These are phyloP conservation scores for Russula dissimulans DNA, from an alignment of 768 basidiomycete species.

Conservation along the genomic window DNA sequence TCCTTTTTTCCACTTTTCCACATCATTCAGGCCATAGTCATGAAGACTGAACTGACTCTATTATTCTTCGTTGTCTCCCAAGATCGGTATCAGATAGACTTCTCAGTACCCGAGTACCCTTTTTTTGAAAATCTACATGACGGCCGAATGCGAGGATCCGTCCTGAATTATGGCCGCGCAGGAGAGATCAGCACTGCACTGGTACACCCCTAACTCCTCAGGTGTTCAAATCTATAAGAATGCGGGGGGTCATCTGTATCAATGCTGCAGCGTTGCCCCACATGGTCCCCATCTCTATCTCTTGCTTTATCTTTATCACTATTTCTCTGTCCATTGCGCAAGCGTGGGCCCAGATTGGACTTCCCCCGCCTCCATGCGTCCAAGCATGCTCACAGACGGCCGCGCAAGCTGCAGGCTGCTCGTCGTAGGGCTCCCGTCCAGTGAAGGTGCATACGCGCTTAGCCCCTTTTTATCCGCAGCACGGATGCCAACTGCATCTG, in stretches of 20 bases:
- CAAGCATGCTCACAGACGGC: not conserved
- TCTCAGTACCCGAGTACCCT: no score
- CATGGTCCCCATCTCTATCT: not conserved
- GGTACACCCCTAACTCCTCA: not conserved
- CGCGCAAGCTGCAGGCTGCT: not conserved
- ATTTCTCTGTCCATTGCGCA: not conserved
- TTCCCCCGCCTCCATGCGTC: not conserved
- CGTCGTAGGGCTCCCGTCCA: not conserved
- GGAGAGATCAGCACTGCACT: no score
- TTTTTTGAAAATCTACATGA: no score
- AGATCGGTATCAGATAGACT: no score
- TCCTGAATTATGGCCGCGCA: no score
- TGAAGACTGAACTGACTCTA: no score
- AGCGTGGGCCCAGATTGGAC: not conserved
- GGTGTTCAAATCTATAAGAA: not conserved
- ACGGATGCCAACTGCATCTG: not conserved
- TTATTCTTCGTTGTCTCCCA: no score
- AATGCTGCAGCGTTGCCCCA: no score
- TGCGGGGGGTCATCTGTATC: not conserved
- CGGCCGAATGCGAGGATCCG: no score
- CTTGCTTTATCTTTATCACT: not conserved
- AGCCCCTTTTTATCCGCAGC: not conserved
- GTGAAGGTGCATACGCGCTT: not conserved
- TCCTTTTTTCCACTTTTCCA: no score
- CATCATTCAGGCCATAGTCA: no score